Evolutionary conservation across 2,329 filamentous ascomycete genomes (phyloP).

Genomic region (Epichloe uncinata): DNA sequence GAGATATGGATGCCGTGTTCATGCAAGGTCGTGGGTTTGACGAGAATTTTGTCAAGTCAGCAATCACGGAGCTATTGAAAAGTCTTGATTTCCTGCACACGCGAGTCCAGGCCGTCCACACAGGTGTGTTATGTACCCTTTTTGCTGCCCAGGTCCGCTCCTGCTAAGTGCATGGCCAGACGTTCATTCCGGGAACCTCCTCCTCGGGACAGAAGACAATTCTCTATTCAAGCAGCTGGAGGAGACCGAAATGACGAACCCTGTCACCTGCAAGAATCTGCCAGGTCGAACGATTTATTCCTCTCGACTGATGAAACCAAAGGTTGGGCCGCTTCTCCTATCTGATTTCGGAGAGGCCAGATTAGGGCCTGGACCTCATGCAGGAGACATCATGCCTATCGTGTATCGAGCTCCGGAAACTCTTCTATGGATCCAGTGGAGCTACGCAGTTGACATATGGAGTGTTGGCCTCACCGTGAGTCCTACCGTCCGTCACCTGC

Average conservation of each 20-base stretch:
- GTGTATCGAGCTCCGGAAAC: background rate
- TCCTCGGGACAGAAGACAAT: background rate
- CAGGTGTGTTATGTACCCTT: background rate
- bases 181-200: background rate
- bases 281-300: background rate
- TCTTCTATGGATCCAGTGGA: background rate
- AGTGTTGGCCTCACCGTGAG: background rate
- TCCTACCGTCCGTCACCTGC: background rate
- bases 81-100: background rate
- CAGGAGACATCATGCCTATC: constrained; percentile 17
- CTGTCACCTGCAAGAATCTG: background rate
- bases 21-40: background rate
- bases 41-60: background rate
- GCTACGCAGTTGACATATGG: background rate
- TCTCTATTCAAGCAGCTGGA: background rate
- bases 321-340: constrained; percentile 1
- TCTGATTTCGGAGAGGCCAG: background rate
- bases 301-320: background rate
- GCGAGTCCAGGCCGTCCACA: background rate
- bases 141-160: too few relatives aligned
- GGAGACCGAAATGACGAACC: background rate
- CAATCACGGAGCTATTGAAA: background rate
- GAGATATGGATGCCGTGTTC: background rate
- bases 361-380: constrained; percentile 8
- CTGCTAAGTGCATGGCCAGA: background rate